A percentile compares a stretch with the other conserved stretches of the same genome.
Evolutionary conservation across 192 early-diverging fungal species (phyloP).

Genomic region (Rhizophlyctis rosea): DNA sequence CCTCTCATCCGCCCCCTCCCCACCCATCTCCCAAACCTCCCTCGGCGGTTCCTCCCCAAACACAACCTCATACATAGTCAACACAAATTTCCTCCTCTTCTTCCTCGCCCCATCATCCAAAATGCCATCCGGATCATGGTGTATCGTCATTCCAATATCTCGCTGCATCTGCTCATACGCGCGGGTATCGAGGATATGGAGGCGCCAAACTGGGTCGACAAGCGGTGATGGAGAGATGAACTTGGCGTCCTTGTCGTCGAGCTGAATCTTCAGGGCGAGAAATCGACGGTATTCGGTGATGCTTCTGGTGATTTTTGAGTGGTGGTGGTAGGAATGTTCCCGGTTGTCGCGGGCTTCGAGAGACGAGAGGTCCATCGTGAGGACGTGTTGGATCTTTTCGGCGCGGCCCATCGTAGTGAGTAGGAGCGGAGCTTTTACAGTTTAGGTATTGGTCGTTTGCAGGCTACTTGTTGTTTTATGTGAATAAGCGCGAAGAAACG

Average conservation of each 20-base stretch:
- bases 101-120: not conserved
- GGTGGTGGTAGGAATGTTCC: too few species aligned
- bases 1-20: too few species aligned
- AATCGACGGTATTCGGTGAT: conserved; percentile 1
- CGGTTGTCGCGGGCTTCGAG: too few species aligned
- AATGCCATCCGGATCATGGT: conserved; percentile 2
- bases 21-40: too few species aligned
- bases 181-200: conserved; percentile 1
- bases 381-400: too few species aligned
- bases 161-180: not conserved
- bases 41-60: not conserved
- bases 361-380: too few species aligned
- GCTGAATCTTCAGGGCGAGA: not conserved
- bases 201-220: conserved; percentile 3
- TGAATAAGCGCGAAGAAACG: too few species aligned
- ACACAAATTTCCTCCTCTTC: not conserved
- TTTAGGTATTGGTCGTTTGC: too few species aligned
- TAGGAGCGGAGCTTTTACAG: too few species aligned
- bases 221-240: not conserved
- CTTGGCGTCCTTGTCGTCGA: conserved; percentile 3
- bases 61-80: not conserved
- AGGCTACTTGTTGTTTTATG: too few species aligned
- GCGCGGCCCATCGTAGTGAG: too few species aligned
- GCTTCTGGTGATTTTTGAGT: too few species aligned
- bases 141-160: not conserved